Base-by-base conservation (phyloP, 1,139 yeast species). In the Taiozyma sp. region DNA sequence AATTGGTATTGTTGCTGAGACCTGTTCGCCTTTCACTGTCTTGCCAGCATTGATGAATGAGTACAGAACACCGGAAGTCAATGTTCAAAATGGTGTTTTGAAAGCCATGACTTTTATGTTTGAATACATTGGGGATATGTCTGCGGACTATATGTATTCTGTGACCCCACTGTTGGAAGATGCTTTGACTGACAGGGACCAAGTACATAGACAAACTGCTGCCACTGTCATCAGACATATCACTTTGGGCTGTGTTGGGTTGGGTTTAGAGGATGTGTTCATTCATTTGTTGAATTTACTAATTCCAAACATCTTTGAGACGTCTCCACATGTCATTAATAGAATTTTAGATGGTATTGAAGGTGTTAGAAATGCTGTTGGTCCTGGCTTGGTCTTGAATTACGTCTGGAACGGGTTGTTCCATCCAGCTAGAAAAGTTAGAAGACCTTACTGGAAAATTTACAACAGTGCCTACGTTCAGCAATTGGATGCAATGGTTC, bases 41-140 rank as follows among this genome's bases (percentile, higher is more conserved):
- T 68, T 95, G n/a, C 99, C 99, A 0, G 96, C 97, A 0, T 72
- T 95, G 44, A 88, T 95, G 96, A 91, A 93, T 66, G 99, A 93
- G 65, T 95, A 93, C 64, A 76, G 95, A 49, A 87, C 88, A 5
- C 97, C 97, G 0, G 98, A 93, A 57, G 81, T 85, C 52, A 91
- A 91, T 62, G 97, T 93, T 7, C 98, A 93, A 64, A 93, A 93
- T 65, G 99, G 99, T 72, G 90, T 93, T 6, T 72, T 95, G 57
- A 95, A 95, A 63, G 90, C 98, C 0, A 71, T 91, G 72, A 79
- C 96, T n/a, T 95, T 95, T 62, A 75, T 93, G 77, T 89, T 93
- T 69, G 99, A 95, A 68, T 93, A 93, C 63, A 83, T 90, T 56
- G 95, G 95, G 19, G 88, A 87, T 9, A 75, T 84, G 72, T 85